Evolutionary conservation across 164 flowering plant species (phyloP).

Genomic region (Magnolia sinica): DNA sequence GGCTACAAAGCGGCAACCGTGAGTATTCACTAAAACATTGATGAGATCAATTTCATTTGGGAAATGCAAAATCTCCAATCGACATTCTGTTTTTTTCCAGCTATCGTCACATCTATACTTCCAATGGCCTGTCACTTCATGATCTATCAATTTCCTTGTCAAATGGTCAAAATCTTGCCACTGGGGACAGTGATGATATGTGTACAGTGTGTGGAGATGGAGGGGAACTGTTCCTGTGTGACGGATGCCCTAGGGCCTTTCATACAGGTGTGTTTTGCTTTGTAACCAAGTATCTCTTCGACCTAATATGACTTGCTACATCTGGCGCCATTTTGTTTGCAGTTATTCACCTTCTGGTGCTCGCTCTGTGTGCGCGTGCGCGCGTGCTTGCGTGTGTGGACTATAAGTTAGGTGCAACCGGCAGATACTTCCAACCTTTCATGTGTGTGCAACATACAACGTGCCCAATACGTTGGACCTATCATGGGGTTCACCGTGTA

Average conservation of each 20-base stretch:
- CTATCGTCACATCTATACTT: slow-evolving; percentile 79
- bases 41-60: neutral
- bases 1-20: slow-evolving; percentile 95
- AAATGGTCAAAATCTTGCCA: slow-evolving; percentile 53
- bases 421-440: no score
- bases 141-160: slow-evolving; percentile 74
- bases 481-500: no score
- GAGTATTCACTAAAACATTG: slow-evolving; percentile 29
- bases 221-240: slow-evolving; percentile 62
- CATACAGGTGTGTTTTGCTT: slow-evolving; percentile 49
- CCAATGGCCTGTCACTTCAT: slow-evolving; percentile 78
- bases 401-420: no score
- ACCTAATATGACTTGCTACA: neutral
- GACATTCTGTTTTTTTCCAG: slow-evolving; percentile 38
- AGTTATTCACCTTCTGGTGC: neutral
- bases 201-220: slow-evolving; percentile 84
- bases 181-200: slow-evolving; percentile 65
- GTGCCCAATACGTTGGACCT: no score
- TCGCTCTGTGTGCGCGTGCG: neutral
- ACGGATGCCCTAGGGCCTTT: slow-evolving; percentile 75
- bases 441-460: no score
- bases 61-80: neutral
- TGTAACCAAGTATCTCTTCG: neutral
- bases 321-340: neutral
- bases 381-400: no score